Evolutionary conservation across 2,329 filamentous ascomycete genomes (phyloP), one percentile per base, ranked within the genome.

Genomic region (Erysiphe pulchra): DNA sequence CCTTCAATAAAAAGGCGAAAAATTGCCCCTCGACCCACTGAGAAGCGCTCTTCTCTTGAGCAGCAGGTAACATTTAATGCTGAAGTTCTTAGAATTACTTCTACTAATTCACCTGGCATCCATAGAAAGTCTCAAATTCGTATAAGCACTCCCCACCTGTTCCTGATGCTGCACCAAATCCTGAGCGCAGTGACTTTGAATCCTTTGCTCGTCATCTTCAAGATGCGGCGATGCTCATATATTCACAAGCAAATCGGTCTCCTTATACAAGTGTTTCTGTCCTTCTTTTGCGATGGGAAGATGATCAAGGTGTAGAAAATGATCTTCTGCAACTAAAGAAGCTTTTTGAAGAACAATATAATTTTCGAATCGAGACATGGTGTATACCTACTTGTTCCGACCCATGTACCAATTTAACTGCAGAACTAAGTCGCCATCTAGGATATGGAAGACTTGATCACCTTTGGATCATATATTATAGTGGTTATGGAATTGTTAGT

Each of bases 171-270:
- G 52, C 53, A 40, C 55, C 57, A 44, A 53, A 56, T 48, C 51
- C 55, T 42, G 58, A 60, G 48, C 54, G 57, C 45, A 55, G 51
- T 59, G 73, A 77, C 54, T 78, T 77, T 60, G 74, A 77, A 59
- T 68, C 71, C 45, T 77, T 77, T 56, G 74, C 73, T 48, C 68
- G 73, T 42, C 74, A 78, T 61, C 66, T 78, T 40, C 74, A 78
- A 56, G 74, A 77, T 66, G 74, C 73, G 44, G 73, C 74, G 51
- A 75, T 76, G 68, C 64, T 75, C 54, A 75, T 78, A 52, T 71
- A 75, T 56, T 67, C 70, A 50, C 73, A 76, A 59, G 71, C 70
- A 41, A 70, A 75, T 54, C 67, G 65, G 47, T 64, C 66, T 2
- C 66, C 67, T 20, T 75, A 78, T 51, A 65, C 62, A 16, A 67